Evolutionary conservation across 768 basidiomycete genomes (phyloP).

Genomic region (Psilocybe sp.): DNA sequence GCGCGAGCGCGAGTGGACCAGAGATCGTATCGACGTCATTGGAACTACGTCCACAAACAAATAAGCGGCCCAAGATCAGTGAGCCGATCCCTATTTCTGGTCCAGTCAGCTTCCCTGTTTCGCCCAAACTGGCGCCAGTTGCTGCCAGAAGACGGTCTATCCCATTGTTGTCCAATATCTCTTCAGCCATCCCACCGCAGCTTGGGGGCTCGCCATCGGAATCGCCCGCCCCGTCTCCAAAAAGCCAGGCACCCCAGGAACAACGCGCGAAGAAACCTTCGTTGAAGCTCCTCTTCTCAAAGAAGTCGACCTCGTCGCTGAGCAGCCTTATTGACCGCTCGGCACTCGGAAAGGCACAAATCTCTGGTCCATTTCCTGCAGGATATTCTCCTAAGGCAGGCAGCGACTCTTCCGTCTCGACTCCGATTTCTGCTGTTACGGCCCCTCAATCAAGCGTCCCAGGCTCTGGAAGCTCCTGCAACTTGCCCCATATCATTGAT

Average conservation of each 20-base stretch:
- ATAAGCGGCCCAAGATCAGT: constrained; percentile 23
- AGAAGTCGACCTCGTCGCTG: constrained; percentile 53
- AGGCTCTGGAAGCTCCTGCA: constrained; percentile 4
- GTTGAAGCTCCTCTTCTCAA: constrained; percentile 64
- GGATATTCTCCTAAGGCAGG: constrained; percentile 30
- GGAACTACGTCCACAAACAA: constrained; percentile 18
- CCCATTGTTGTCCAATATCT: constrained; percentile 36
- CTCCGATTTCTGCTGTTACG: constrained; percentile 53
- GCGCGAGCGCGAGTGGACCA: constrained; percentile 11
- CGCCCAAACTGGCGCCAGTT: constrained; percentile 22
- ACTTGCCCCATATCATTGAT: constrained; percentile 56
- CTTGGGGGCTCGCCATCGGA: constrained; percentile 11
- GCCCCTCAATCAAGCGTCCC: constrained; percentile 39
- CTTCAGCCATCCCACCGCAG: constrained; percentile 20
- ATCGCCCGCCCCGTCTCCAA: constrained; percentile 20
- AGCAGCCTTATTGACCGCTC: constrained; percentile 14
- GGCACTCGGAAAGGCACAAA: constrained; percentile 14
- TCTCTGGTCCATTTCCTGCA: constrained; percentile 18
- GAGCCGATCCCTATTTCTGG: constrained; percentile 26
- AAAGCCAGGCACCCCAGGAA: constrained; percentile 12
- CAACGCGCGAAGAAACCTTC: constrained; percentile 62
- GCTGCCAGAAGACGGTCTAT: constrained; percentile 35
- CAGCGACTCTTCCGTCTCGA: constrained; percentile 49
- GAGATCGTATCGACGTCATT: constrained; percentile 12
- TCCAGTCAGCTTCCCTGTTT: constrained; percentile 45